phyloP scores from a whole-genome alignment of 1,284 basidiomycete genomes.

The Peniophora sp. region DNA sequence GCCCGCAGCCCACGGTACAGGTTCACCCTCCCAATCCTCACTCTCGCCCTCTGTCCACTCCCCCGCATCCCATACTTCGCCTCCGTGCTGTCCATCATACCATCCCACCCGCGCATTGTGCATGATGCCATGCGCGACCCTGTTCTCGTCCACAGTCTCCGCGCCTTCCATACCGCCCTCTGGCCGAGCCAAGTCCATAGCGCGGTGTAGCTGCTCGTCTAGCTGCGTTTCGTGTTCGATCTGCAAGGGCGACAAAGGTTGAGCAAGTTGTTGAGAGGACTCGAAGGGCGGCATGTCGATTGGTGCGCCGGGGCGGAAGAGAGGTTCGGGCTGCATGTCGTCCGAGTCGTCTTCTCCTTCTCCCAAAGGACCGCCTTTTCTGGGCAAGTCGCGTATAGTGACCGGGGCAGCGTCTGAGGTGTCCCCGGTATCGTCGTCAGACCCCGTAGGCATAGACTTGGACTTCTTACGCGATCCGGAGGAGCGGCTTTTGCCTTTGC shows the following conservation, averaged over 20 bases:
- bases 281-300: conserved; percentile 1
- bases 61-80: conserved; percentile 72
- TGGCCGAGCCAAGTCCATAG: conserved; percentile 17
- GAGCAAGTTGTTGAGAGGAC: conserved; percentile 8
- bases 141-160: conserved; percentile 32
- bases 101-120: conserved; percentile 47
- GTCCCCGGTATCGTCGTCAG: conserved; percentile 27
- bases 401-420: conserved; percentile 22
- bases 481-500: conserved; percentile 27
- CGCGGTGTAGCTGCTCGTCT: conserved; percentile 54
- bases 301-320: conserved; percentile 3
- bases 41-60: conserved; percentile 36
- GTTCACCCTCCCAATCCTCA: conserved; percentile 78
- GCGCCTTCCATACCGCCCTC: no score
- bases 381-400: conserved; percentile 22
- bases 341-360: conserved; percentile 1
- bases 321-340: conserved; percentile 9
- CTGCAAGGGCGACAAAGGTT: not conserved
- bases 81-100: conserved; percentile 56
- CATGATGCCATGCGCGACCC: conserved; percentile 48
- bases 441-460: conserved; percentile 6
- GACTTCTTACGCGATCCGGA: no score
- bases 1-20: conserved; percentile 69
- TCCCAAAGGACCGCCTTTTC: conserved; percentile 8
- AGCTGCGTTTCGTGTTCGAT: conserved; percentile 46